phyloP scores from a whole-genome alignment of 2,329 filamentous ascomycete species.

The Alternaria infectoria region DNA sequence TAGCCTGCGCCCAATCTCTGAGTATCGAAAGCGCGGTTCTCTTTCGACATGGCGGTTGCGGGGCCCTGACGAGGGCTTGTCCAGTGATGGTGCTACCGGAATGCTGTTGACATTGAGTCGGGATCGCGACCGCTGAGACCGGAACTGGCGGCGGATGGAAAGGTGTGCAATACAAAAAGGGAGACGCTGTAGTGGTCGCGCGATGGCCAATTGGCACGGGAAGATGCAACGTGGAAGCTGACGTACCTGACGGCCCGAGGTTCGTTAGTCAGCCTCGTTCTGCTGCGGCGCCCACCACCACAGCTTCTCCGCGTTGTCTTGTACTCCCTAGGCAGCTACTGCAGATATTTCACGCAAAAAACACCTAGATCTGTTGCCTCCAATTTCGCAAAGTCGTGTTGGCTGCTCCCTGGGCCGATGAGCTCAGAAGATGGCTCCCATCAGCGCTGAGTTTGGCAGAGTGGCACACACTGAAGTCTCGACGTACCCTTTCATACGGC shows the following conservation, averaged over 20 bases:
- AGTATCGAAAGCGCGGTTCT: constrained; percentile 37
- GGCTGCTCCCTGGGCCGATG: not conserved
- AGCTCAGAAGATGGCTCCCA: not conserved
- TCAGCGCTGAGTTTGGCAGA: not conserved
- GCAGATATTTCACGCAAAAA: not conserved
- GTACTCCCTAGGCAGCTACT: not conserved
- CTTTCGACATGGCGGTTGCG: constrained; percentile 23
- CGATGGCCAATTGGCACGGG: constrained; percentile 32
- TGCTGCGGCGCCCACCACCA: not conserved
- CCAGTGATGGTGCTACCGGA: constrained; percentile 25
- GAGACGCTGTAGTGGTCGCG: constrained; percentile 18
- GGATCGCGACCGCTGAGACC: constrained; percentile 9
- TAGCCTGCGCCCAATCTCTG: constrained; percentile 28
- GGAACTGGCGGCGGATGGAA: not conserved
- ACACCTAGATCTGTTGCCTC: not conserved
- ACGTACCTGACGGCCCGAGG: constrained; percentile 13
- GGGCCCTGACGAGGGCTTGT: constrained; percentile 14
- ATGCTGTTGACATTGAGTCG: constrained; percentile 26
- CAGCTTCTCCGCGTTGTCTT: not conserved
- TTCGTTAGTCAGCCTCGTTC: constrained; percentile 3
- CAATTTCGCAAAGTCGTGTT: not conserved
- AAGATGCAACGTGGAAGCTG: constrained; percentile 48
- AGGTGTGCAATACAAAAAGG: not conserved
- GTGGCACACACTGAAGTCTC: not conserved
- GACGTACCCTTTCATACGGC: not conserved